Evolutionary conservation across 2,329 filamentous ascomycete genomes (phyloP).

Genomic region (Colletotrichum tamarilloi): DNA sequence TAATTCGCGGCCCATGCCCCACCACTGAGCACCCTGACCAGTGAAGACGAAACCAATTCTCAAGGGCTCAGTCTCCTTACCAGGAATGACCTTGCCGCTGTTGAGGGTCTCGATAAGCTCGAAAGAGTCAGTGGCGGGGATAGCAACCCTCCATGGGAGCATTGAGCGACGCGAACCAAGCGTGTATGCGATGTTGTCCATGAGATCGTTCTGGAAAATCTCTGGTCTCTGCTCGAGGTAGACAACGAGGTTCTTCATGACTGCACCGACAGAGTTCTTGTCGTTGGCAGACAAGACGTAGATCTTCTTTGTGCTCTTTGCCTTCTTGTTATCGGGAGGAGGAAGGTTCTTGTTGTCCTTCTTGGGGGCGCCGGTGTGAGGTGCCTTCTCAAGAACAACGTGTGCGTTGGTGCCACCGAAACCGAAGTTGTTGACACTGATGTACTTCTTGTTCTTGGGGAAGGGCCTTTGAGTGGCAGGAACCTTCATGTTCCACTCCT

Average conservation of each 20-base stretch:
- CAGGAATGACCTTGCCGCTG: constrained; percentile 46
- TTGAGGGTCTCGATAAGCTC: constrained; percentile 45
- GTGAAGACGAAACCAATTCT: constrained; percentile 43
- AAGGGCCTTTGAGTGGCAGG: constrained; percentile 56
- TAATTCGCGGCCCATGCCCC: constrained; percentile 38
- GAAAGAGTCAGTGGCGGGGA: constrained; percentile 44
- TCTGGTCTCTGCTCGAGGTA: constrained; percentile 55
- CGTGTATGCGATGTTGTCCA: constrained; percentile 41
- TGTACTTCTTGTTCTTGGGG: constrained; percentile 60
- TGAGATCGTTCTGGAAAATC: constrained; percentile 54
- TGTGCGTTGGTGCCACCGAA: constrained; percentile 60
- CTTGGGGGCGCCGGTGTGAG: constrained; percentile 40
- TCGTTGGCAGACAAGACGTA: constrained; percentile 56
- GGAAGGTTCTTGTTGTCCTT: constrained; percentile 38
- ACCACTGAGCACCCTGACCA: constrained; percentile 43
- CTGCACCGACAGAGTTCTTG: constrained; percentile 45
- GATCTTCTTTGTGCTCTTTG: constrained; percentile 43
- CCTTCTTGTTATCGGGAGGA: constrained; percentile 8
- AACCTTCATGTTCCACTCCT: constrained; percentile 62
- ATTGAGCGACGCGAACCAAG: constrained; percentile 29
- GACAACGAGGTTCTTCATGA: constrained; percentile 47
- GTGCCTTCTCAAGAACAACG: constrained; percentile 51
- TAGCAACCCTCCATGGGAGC: constrained; percentile 31
- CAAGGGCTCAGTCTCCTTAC: constrained; percentile 47
- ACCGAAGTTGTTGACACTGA: constrained; percentile 61